These are phyloP conservation scores for Triticum monococcum DNA, from an alignment of 176 grass and related monocot genomes.

Conservation along the genomic window DNA sequence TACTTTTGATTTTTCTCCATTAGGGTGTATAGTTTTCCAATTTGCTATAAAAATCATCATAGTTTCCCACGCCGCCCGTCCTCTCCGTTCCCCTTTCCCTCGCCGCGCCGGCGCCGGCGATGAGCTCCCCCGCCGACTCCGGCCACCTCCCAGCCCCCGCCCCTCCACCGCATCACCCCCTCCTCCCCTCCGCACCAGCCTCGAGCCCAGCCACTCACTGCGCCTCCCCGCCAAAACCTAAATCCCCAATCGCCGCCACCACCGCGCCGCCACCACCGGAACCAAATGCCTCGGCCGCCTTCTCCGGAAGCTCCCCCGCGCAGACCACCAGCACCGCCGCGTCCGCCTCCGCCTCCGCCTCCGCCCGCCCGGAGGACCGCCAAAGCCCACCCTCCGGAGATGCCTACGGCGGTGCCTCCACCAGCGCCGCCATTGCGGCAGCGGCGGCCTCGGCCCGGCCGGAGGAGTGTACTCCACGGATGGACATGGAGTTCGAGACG, in stretches of 20 bases:
- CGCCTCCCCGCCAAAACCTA: constrained; percentile 37
- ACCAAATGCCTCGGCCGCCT: background rate
- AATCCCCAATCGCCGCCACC: background rate
- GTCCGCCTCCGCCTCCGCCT: background rate
- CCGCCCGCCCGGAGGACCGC: no score
- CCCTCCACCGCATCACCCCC: background rate
- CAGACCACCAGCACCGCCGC: background rate
- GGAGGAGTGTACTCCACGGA: constrained; percentile 41
- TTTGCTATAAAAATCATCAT: no score
- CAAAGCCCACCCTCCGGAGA: no score
- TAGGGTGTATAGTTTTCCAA: no score
- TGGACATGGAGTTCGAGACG: constrained; percentile 52
- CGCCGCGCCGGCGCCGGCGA: constrained; percentile 1
- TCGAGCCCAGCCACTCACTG: background rate
- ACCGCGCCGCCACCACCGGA: background rate
- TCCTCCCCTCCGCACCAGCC: background rate
- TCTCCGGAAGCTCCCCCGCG: background rate
- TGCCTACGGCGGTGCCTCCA: no score
- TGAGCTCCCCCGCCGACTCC: constrained; percentile 35
- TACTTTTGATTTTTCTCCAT: no score
- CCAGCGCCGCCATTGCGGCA: no score
- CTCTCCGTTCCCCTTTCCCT: background rate
- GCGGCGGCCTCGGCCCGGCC: no score
- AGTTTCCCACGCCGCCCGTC: no score
- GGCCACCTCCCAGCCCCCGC: constrained; percentile 14